Conservation (phyloP, 768 basidiomycete species). For the Kwoniella bestiolae region DNA sequence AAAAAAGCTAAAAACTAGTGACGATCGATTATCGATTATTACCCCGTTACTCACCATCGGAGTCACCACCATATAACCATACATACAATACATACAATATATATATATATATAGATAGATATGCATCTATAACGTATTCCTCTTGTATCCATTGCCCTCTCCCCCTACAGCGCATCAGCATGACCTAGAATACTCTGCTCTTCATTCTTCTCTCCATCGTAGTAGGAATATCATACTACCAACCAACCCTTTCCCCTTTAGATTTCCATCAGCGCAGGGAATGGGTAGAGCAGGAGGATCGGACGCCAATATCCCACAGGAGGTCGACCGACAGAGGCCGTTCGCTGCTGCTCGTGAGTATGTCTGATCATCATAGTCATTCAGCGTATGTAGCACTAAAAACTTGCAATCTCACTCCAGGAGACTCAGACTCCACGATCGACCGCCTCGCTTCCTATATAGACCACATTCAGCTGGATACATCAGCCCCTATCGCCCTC, state of each 20-base stretch:
- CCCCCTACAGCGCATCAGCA: too few relatives aligned
- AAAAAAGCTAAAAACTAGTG: too few relatives aligned
- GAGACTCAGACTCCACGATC: not conserved
- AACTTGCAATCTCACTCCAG: too few relatives aligned
- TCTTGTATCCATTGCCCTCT: too few relatives aligned
- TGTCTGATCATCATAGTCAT: too few relatives aligned
- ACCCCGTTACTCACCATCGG: slow-evolving; percentile 7
- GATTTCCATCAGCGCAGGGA: not conserved
- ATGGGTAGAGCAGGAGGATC: not conserved
- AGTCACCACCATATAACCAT: not conserved
- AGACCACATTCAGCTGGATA: not conserved
- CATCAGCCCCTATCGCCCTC: not conserved
- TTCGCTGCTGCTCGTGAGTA: not conserved
- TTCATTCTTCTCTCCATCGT: too few relatives aligned
- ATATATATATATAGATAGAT: not conserved
- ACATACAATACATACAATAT: too few relatives aligned
- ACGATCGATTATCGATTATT: slow-evolving; percentile 14
- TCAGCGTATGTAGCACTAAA: too few relatives aligned
- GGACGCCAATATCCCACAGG: not conserved
- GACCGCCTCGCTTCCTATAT: not conserved
- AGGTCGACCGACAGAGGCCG: slow-evolving; percentile 2
- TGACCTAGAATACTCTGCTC: too few relatives aligned
- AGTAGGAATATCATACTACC: too few relatives aligned
- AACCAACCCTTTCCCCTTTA: not conserved
- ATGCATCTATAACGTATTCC: too few relatives aligned